Evolutionary conservation across 1,139 yeast genomes (phyloP).

Genomic region (Candida dubliniensis): DNA sequence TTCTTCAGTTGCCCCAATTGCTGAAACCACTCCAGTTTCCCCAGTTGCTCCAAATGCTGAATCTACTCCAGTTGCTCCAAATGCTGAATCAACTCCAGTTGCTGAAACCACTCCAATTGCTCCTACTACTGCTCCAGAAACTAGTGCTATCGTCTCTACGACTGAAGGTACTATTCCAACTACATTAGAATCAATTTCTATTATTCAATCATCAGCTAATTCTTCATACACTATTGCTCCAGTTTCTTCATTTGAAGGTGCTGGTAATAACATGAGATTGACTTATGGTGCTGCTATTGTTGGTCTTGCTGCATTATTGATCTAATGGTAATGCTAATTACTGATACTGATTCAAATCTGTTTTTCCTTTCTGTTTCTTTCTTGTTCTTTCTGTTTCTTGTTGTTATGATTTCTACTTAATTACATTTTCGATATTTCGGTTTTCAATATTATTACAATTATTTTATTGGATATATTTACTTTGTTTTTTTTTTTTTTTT

Average conservation of each 20-base stretch:
- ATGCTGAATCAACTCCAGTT: neutral
- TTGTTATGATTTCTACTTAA: neutral
- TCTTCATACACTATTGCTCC: conserved; percentile 1
- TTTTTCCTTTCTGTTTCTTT: too few species aligned
- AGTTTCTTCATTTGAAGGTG: conserved; percentile 7
- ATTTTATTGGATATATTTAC: neutral
- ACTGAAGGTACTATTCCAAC: conserved; percentile 4
- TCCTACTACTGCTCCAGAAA: too few species aligned
- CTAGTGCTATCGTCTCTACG: conserved; percentile 2
- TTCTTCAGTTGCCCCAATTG: neutral
- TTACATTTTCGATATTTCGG: conserved; percentile 1
- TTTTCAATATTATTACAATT: neutral
- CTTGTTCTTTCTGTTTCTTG: neutral
- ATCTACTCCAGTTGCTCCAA: neutral
- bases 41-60: conserved; percentile 1
- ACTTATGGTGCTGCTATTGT: conserved; percentile 11
- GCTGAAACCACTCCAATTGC: neutral
- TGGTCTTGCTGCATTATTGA: conserved; percentile 11
- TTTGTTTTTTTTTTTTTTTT: neutral
- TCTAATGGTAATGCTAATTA: conserved; percentile 2
- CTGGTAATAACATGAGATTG: conserved; percentile 6
- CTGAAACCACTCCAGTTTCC: neutral
- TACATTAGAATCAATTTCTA: conserved; percentile 2
- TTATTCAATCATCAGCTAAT: neutral
- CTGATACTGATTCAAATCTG: too few species aligned